Conservation (phyloP, 2,329 filamentous ascomycete species). For the Cladosporium sp. region DNA sequence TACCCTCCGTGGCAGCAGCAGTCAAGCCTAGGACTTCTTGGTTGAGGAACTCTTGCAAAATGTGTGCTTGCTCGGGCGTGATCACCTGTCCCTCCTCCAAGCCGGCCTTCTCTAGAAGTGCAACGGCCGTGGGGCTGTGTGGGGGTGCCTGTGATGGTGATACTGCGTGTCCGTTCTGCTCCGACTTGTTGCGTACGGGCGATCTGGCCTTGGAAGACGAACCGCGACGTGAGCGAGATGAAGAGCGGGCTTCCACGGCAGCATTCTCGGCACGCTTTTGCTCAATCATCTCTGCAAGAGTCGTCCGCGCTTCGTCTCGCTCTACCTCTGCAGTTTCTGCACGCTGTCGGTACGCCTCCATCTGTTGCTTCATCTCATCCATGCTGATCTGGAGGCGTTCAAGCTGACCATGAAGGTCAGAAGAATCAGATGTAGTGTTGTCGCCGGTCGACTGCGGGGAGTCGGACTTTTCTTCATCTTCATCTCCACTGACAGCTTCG, state of each 20-base stretch:
- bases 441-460: slow-evolving; percentile 3
- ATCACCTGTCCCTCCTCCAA: slow-evolving; percentile 30
- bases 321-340: slow-evolving; percentile 77
- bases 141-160: slow-evolving; percentile 15
- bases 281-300: slow-evolving; percentile 81
- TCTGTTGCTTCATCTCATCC: slow-evolving; percentile 72
- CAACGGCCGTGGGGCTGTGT: slow-evolving; percentile 23
- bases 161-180: slow-evolving; percentile 25
- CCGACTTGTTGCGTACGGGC: slow-evolving; percentile 14
- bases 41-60: slow-evolving; percentile 26
- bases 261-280: slow-evolving; percentile 69
- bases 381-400: slow-evolving; percentile 76
- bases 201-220: slow-evolving; percentile 14
- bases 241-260: slow-evolving; percentile 36
- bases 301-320: slow-evolving; percentile 65
- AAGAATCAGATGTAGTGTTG: slow-evolving; percentile 27
- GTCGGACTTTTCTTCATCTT: slow-evolving; percentile 9
- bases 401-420: slow-evolving; percentile 63
- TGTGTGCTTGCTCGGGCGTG: slow-evolving; percentile 30
- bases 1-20: slow-evolving; percentile 7
- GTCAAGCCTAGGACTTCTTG: slow-evolving; percentile 25
- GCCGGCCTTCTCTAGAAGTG: slow-evolving; percentile 28
- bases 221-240: slow-evolving; percentile 13
- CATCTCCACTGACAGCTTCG: slow-evolving; percentile 29
- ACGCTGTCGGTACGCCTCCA: slow-evolving; percentile 70